Evolutionary conservation across 768 basidiomycete genomes (phyloP).

Genomic region (Dentipellis fragilis): DNA sequence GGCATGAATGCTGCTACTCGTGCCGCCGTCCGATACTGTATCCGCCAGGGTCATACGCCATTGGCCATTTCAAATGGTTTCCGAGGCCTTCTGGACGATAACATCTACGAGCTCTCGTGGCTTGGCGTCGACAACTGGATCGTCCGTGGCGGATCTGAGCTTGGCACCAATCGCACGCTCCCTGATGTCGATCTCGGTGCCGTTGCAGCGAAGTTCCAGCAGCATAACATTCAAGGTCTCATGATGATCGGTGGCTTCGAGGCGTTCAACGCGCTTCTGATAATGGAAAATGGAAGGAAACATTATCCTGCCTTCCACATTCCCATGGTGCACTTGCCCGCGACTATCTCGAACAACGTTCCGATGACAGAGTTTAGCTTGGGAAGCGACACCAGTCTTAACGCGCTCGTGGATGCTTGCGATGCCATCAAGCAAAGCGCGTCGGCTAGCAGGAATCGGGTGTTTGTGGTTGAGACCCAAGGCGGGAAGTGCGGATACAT

Average conservation of each 20-base stretch:
- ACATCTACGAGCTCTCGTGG: conserved; percentile 82
- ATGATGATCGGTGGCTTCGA: conserved; percentile 96
- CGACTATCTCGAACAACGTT: conserved; percentile 97
- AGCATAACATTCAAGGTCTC: conserved; percentile 67
- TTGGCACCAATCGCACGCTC: conserved; percentile 88
- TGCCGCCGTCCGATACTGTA: conserved; percentile 87
- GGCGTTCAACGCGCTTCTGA: conserved; percentile 71
- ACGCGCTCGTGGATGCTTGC: conserved; percentile 93
- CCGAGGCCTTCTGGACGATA: conserved; percentile 86
- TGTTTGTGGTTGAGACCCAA: conserved; percentile 97
- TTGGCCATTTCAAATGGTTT: conserved; percentile 94
- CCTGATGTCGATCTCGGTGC: conserved; percentile 83
- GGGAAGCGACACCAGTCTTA: conserved; percentile 95
- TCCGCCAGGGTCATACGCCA: conserved; percentile 87
- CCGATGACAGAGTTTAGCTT: conserved; percentile 94
- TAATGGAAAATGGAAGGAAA: conserved; percentile 71
- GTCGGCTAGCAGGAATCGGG: conserved; percentile 88
- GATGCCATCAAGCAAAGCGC: conserved; percentile 99
- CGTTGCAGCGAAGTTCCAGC: conserved; percentile 86
- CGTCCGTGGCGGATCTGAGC: conserved; percentile 91
- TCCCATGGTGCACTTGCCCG: conserved; percentile 92
- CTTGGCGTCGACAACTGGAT: conserved; percentile 96
- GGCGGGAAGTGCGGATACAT: conserved; percentile 96
- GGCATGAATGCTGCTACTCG: conserved; percentile 99
- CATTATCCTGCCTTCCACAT: conserved; percentile 89